Evolutionary conservation across 768 basidiomycete species (phyloP).

Genomic region (Amanita inopinata): DNA sequence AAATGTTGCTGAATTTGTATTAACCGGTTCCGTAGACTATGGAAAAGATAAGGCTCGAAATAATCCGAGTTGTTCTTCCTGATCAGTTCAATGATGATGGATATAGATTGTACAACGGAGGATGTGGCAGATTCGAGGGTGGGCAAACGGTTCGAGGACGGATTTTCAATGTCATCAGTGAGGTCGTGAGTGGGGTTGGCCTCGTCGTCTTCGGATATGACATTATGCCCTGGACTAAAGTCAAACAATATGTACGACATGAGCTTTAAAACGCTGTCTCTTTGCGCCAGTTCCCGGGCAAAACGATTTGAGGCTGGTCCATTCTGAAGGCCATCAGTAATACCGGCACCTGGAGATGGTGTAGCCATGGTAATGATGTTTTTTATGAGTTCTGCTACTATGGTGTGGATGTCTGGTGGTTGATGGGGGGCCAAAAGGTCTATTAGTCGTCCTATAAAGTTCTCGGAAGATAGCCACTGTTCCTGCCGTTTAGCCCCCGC

Average conservation of each 20-base stretch:
- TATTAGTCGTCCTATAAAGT: conserved; percentile 73
- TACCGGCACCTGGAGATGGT: conserved; percentile 68
- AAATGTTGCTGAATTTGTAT: conserved; percentile 79
- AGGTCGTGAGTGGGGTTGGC: conserved; percentile 15
- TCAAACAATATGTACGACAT: conserved; percentile 70
- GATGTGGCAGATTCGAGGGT: conserved; percentile 53
- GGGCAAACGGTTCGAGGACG: conserved; percentile 15
- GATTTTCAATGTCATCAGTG: conserved; percentile 13
- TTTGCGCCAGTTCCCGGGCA: conserved; percentile 76
- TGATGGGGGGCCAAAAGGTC: conserved; percentile 74
- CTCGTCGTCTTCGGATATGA: conserved; percentile 14
- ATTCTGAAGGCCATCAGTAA: conserved; percentile 60
- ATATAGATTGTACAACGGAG: conserved; percentile 78
- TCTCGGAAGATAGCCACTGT: conserved; percentile 83
- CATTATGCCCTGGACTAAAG: conserved; percentile 26
- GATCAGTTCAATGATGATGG: conserved; percentile 87
- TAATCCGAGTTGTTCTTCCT: conserved; percentile 98
- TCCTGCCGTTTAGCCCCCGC: conserved; percentile 9
- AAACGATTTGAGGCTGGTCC: conserved; percentile 78
- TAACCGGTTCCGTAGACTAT: conserved; percentile 82
- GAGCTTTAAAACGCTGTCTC: conserved; percentile 60
- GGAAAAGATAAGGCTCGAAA: conserved; percentile 95
- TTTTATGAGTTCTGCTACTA: conserved; percentile 87
- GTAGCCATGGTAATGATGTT: conserved; percentile 92
- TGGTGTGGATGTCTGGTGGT: conserved; percentile 67